phyloP scores from a whole-genome alignment of 768 basidiomycete genomes.

The Aureoboletus auriporus region DNA sequence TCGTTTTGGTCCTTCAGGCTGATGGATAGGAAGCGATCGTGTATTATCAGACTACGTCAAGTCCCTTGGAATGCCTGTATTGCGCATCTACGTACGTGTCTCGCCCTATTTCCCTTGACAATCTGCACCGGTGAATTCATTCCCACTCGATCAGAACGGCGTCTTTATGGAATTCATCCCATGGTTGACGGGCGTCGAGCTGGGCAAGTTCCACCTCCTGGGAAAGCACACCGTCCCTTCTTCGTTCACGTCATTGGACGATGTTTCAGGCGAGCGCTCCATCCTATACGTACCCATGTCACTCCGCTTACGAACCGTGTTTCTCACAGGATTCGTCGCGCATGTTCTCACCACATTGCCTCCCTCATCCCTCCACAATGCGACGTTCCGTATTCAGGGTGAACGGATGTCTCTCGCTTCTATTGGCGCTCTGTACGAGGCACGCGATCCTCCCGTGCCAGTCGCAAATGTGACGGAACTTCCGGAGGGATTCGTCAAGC shows the following conservation, averaged over 20 bases:
- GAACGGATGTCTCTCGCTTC: conserved; percentile 26
- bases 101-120: not conserved
- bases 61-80: conserved; percentile 25
- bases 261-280: conserved; percentile 30
- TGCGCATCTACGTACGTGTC: conserved; percentile 31
- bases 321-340: conserved; percentile 31
- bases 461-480: conserved; percentile 22
- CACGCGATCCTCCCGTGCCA: conserved; percentile 15
- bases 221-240: conserved; percentile 29
- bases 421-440: conserved; percentile 27
- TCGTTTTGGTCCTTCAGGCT: not conserved
- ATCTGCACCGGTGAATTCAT: not conserved
- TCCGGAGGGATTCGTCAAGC: conserved; percentile 27
- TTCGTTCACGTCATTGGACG: conserved; percentile 31
- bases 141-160: conserved; percentile 26
- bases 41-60: conserved; percentile 25
- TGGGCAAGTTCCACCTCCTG: conserved; percentile 29
- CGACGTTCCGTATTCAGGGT: conserved; percentile 35
- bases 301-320: conserved; percentile 2
- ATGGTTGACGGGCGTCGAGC: conserved; percentile 24
- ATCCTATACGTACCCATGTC: not conserved
- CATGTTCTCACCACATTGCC: conserved; percentile 32
- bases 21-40: not conserved
- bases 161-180: conserved; percentile 30
- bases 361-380: conserved; percentile 21